Conservation (phyloP, 345 rosid species). For the Sisymbrium altissimum region DNA sequence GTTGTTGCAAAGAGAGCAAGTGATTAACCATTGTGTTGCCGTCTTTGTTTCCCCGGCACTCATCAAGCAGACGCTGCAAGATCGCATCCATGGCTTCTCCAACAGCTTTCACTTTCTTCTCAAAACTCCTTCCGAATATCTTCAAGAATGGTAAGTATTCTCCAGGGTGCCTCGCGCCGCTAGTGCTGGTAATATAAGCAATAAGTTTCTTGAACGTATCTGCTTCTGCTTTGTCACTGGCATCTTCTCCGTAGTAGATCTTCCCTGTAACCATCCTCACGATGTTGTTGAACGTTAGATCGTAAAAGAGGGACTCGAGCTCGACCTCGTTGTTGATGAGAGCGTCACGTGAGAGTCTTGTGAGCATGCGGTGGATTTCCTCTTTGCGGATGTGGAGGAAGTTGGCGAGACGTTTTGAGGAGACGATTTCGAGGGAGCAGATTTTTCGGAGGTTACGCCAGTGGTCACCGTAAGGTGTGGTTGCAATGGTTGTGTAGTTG, state of each 20-base stretch:
- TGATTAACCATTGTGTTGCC: conserved; percentile 36
- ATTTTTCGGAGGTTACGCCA: conserved; percentile 30
- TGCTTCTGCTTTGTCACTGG: conserved; percentile 34
- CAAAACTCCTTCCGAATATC: conserved; percentile 19
- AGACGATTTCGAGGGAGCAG: conserved; percentile 21
- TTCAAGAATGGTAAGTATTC: conserved; percentile 38
- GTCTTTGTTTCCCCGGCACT: conserved; percentile 20
- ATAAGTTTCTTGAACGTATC: conserved; percentile 25
- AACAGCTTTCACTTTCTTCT: conserved; percentile 31
- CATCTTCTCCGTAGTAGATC: conserved; percentile 41
- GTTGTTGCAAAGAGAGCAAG: conserved; percentile 42
- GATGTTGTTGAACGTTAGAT: conserved; percentile 25
- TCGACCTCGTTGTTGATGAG: conserved; percentile 7
- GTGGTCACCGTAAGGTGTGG: conserved; percentile 22
- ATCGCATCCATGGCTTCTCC: conserved; percentile 33
- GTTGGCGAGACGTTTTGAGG: conserved; percentile 16
- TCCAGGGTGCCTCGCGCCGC: conserved; percentile 22
- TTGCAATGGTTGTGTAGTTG: conserved; percentile 31
- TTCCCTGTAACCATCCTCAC: conserved; percentile 49
- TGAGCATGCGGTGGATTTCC: conserved; percentile 10
- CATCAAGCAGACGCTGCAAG: conserved; percentile 43
- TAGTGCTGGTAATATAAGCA: neutral
- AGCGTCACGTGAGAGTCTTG: neutral
- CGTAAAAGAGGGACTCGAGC: neutral
- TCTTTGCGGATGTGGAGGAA: conserved; percentile 14